Conservation (phyloP, 1,284 basidiomycete genomes). For the Cryptococcus jaspeensis region DNA sequence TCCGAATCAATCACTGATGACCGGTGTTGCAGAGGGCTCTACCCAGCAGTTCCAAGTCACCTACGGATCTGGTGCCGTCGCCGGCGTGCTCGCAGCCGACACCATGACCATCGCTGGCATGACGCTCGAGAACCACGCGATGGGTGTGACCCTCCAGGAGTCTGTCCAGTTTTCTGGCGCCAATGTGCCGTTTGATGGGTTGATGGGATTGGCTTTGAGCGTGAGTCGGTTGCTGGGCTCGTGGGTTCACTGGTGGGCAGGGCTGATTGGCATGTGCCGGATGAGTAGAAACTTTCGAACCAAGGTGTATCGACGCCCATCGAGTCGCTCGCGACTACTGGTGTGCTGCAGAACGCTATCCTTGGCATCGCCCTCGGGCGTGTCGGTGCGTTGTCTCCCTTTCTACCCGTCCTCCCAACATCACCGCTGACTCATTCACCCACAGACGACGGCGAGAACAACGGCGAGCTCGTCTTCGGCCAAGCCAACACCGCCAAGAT, state of each 20-base stretch:
- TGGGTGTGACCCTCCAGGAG: conserved; percentile 59
- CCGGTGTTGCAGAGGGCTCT: conserved; percentile 47
- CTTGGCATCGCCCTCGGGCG: conserved; percentile 79
- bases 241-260: background rate
- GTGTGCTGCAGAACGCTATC: conserved; percentile 66
- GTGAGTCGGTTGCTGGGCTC: conserved; percentile 59
- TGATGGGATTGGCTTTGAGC: conserved; percentile 72
- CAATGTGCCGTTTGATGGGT: conserved; percentile 67
- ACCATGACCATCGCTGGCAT: conserved; percentile 68
- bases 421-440: background rate
- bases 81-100: conserved; percentile 67
- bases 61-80: conserved; percentile 72
- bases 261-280: background rate
- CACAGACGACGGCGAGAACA: conserved; percentile 63
- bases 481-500: conserved; percentile 41
- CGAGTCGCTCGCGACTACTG: conserved; percentile 65
- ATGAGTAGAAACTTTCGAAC: conserved; percentile 60
- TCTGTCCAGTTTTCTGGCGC: conserved; percentile 32
- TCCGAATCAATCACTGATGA: no score
- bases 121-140: conserved; percentile 61
- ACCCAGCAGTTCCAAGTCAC: conserved; percentile 64
- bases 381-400: conserved; percentile 50
- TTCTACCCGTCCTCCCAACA: background rate
- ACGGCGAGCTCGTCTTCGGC: conserved; percentile 59
- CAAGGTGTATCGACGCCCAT: conserved; percentile 68